Base-by-base conservation (phyloP, 1,284 basidiomycete species). In the Leccinum subspadiceum region DNA sequence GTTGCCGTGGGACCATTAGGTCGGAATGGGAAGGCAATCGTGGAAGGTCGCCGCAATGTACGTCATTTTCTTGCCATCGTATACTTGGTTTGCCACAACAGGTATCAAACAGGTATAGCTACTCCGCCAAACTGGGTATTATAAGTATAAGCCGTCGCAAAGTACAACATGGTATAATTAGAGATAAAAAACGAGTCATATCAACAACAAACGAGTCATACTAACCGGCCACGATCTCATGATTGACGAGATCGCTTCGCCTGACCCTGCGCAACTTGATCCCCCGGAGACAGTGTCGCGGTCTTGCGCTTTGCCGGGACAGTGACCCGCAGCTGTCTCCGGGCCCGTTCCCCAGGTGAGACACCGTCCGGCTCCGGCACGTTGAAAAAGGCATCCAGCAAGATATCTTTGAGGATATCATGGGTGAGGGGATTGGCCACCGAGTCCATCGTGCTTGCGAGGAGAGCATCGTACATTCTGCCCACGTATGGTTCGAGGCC, bases 1-100 rank as follows among this genome's bases (percentile, higher is more conserved):
- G 78, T 98, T 57, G 96, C 96, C 6, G 82, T 98, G 0, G 96
- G 97, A 1, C 96, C 96, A 1, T 77, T 99, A 1, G 96, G 96
- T 20, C 86, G 96, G 41, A 97, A 95, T 65, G 94, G 96, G 22
- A 96, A 98, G 77, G 96, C 94, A 1, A 84, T 0, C 92, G 87
- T 55, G 96, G 96, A 53, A 92, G 70, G 76, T 98, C 4, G 93
- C 96, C 7, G 95, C 96, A 52, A 98, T 98, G 94, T 93, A 68
- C 63, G 77, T 61, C 50, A 64, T 65, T 53, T 22, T 17, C 39
- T 59, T 33, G 33, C 5, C 33, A 22, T 8, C 20, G 22, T 15
- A 20, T 24, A 33, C 58, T 50, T 60, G 26, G 20, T 63, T 46
- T 53, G 52, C 33, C 17, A 48, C 31, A 33, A 33, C 33, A 33